Evolutionary conservation across 225 moss, liverwort and hornwort species (phyloP).

Genomic region (Pseudisothecium myosuroides): DNA sequence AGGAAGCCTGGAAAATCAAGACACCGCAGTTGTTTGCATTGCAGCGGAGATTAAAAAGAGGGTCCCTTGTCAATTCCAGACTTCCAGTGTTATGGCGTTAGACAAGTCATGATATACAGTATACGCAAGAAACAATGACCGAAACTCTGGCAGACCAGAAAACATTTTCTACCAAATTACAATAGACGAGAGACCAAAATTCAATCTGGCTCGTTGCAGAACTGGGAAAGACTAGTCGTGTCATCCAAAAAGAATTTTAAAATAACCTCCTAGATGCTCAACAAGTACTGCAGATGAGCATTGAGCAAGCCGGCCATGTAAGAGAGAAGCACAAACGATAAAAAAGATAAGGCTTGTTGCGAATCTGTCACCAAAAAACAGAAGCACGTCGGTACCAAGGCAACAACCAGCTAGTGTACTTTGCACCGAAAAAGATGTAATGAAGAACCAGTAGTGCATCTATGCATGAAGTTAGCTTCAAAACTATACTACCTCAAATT

Average conservation of each 20-base stretch:
- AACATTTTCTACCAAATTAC: not conserved
- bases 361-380: not conserved
- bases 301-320: not conserved
- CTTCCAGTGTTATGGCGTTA: not conserved
- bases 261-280: no score
- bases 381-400: not conserved
- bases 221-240: not conserved
- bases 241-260: no score
- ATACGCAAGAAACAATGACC: not conserved
- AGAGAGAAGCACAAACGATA: not conserved
- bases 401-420: not conserved
- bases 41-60: not conserved
- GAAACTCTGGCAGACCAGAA: not conserved
- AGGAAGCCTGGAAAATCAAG: not conserved
- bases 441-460: not conserved
- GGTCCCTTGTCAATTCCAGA: not conserved
- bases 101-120: not conserved
- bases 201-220: no score
- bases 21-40: not conserved
- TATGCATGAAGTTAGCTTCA: not conserved
- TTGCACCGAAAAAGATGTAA: not conserved
- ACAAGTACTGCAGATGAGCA: not conserved
- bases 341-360: not conserved
- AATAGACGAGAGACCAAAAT: not conserved
- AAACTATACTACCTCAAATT: not conserved